Conservation (phyloP, 2,329 filamentous ascomycete species). For the Stachybotrys echinatus region DNA sequence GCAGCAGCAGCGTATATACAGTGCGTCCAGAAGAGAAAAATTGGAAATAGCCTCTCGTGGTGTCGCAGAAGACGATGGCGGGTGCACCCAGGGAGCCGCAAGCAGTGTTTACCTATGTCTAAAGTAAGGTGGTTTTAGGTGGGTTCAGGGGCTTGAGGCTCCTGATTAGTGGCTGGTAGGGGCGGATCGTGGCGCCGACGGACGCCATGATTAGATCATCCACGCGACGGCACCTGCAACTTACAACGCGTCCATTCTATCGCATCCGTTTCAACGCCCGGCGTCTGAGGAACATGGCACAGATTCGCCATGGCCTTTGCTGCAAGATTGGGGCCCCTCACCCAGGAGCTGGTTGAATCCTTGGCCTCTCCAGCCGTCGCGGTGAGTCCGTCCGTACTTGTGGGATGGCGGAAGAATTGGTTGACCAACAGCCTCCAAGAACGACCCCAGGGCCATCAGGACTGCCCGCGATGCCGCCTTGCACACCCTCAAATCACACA, state of each 20-base stretch:
- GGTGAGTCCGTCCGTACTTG: background rate
- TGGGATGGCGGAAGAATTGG: background rate
- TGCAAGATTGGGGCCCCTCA: conserved; percentile 57
- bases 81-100: too few relatives aligned
- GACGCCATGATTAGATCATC: too few relatives aligned
- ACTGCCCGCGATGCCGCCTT: conserved; percentile 43
- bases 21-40: background rate
- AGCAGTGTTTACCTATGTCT: background rate
- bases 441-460: conserved; percentile 31
- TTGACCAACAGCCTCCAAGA: conserved; percentile 10
- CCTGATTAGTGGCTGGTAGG: background rate
- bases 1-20: background rate
- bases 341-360: conserved; percentile 64
- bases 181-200: background rate
- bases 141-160: background rate
- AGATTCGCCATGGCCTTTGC: conserved; percentile 60
- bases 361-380: conserved; percentile 28
- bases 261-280: background rate
- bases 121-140: background rate
- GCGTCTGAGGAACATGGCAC: background rate
- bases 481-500: conserved; percentile 47
- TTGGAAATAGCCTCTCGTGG: too few relatives aligned
- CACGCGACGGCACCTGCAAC: too few relatives aligned
- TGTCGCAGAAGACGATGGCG: background rate
- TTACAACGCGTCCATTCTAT: too few relatives aligned